phyloP scores from a whole-genome alignment of 306 rosid genomes.

The Fragaria ananassa region DNA sequence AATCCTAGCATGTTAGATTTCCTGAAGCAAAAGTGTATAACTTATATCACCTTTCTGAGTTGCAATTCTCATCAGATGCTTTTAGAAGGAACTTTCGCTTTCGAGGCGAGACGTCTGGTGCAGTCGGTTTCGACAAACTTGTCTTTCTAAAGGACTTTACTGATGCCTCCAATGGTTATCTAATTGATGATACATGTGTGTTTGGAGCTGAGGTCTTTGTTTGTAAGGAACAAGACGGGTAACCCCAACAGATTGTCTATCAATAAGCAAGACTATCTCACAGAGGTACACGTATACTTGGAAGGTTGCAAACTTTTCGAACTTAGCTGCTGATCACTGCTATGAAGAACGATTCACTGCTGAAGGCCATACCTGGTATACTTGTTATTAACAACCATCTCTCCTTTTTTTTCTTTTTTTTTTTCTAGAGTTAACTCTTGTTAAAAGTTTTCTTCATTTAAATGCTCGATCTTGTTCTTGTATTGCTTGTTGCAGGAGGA shows the following conservation, averaged over 20 bases:
- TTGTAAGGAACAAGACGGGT: slow-evolving; percentile 27
- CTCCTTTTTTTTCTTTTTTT: not conserved
- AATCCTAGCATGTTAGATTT: not conserved
- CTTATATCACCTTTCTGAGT: not conserved
- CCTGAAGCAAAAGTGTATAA: not conserved
- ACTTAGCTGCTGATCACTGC: not conserved
- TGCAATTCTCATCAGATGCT: not conserved
- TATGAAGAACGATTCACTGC: not conserved
- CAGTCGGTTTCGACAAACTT: not conserved
- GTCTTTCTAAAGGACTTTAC: not conserved
- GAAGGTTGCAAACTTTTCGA: not conserved
- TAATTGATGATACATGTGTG: not conserved
- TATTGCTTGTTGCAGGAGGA: not conserved
- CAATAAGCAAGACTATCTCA: not conserved
- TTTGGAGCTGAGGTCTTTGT: slow-evolving; percentile 54
- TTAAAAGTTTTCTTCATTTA: too few species aligned
- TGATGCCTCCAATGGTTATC: not conserved
- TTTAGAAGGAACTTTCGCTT: not conserved
- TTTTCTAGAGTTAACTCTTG: too few species aligned
- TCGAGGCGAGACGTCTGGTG: not conserved
- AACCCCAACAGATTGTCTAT: not conserved
- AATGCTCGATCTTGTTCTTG: not conserved
- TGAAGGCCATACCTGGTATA: not conserved
- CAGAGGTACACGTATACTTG: slow-evolving; percentile 2
- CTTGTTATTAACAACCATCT: not conserved